Conservation (phyloP, 331 rosid genomes). For the Malus hybrid region DNA sequence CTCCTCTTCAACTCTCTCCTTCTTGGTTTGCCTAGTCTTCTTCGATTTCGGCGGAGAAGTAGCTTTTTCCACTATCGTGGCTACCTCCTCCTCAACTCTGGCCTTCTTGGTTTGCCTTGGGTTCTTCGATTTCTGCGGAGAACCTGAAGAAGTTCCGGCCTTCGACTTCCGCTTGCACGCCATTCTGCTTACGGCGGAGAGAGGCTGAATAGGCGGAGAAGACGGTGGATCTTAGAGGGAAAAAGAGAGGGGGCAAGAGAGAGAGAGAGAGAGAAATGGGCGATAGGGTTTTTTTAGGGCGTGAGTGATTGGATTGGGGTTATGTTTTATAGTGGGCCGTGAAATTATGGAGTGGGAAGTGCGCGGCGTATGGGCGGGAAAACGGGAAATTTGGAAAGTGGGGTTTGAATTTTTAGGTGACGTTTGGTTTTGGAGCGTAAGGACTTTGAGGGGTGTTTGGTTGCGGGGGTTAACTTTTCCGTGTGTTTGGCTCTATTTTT, state of each 20-base stretch:
- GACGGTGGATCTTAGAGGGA: too few relatives aligned
- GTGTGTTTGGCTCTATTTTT: too few relatives aligned
- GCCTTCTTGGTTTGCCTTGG: too few relatives aligned
- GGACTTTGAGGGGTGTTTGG: too few relatives aligned
- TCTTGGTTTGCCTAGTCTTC: too few relatives aligned
- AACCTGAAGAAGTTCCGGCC: not conserved
- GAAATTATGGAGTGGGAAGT: not conserved
- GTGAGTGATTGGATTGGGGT: not conserved
- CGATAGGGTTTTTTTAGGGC: not conserved
- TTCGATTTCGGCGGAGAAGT: too few relatives aligned
- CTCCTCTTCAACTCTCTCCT: too few relatives aligned
- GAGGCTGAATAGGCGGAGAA: not conserved
- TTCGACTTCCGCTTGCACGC: slow-evolving; percentile 22
- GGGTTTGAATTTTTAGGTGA: too few relatives aligned
- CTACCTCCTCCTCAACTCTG: not conserved
- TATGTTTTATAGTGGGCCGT: not conserved
- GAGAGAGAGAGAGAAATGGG: not conserved
- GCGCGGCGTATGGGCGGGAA: not conserved
- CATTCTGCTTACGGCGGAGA: slow-evolving; percentile 9
- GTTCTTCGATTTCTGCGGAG: too few relatives aligned
- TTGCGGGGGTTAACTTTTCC: too few relatives aligned
- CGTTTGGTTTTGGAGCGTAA: too few relatives aligned
- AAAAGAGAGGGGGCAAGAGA: not conserved
- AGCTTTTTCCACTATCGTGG: not conserved
- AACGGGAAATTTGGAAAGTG: not conserved